Base-by-base conservation (phyloP, 1,284 basidiomycete genomes). In the Rhodotorula sp. region DNA sequence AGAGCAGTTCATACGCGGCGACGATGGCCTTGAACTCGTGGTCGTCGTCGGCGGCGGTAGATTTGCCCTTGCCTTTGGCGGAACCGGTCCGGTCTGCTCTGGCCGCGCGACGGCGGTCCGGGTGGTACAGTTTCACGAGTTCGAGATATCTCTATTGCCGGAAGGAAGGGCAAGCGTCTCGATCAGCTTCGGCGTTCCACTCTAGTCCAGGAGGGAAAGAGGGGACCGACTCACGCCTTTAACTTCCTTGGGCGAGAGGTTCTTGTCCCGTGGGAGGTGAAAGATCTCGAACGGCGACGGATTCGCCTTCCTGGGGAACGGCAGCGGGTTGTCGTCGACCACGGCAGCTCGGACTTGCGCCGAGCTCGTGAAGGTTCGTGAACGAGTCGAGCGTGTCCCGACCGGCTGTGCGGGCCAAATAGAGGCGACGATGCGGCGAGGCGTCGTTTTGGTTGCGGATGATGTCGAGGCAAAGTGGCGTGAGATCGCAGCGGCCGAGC, bases 1-100 rank as follows among this genome's bases (percentile, higher is more conserved):
- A 65, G 18, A 78, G 70, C 18, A 78, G 60, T 51, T 77, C 78
- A 65, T 78, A 75, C n/a, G 78, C 78, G 1, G 71, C 67, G 12
- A 73, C 69, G 58, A 78, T 77, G 54, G 73, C 68, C 65, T 75
- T 72, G 62, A 72, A 73, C 54, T 71, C 62, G 57, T 58, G 21
- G 6, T 62, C 71, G 18, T 31, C 51, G 26, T 70, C 68, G 26
- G 51, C 21, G 16, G 16, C 49, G n/a, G n/a, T n/a, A 2, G 63
- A 49, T 23, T 62, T 59, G 15, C 46, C 49, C 49, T 69, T 67
- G 5, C 69, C 67, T 16, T 31, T 34, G 20, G 26, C 5, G 7
- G 54, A 3, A 23, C 43, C 56, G 2, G 23, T 16, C 29, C 54
- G 26, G 6, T 62, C 48, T n/a, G 26, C 29, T n/a, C 29, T 12